Base-by-base conservation (phyloP, 2,329 filamentous ascomycete genomes). In the Eutypella sp. region DNA sequence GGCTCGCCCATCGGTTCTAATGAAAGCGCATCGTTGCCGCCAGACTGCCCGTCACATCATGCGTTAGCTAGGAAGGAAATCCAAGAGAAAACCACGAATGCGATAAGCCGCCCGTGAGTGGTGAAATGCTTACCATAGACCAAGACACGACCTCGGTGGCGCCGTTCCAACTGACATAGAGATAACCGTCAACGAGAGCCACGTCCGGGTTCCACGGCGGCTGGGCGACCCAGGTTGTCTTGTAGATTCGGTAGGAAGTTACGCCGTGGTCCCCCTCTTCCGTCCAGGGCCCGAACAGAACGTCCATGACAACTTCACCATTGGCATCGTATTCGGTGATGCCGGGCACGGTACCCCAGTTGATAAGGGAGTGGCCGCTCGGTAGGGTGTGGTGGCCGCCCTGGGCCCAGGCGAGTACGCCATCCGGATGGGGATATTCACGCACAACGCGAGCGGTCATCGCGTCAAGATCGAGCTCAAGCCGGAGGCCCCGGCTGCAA, bases 321-420 rank as follows among this genome's bases (percentile, higher is more conserved):
- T 73, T 68, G 2, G 63, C 53, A 0, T 66, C 65, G 53, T 75
- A 70, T 51, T 74, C 73, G 6, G 72, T 76, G 19, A 73, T 54
- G 3, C 70, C 71, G 0, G 72, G 72, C 16, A 70, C 67, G 0
- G 68, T 70, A 4, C 79, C 78, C 78, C 78, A 83, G 50, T 76
- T 75, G 27, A 82, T 71, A 36, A 82, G 62, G 6, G 71, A 71
- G 47, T 79, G 75, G 27, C 74, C 74, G 43, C 73, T 72, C 0
- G 74, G 69, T 0, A 83, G 67, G 5, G 78, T 54, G 51, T 84
- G 79, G 25, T 75, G 72, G 4, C 66, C 70, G 8, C 70, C 69
- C 47, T 73, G 70, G 6, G 57, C 55, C n/a, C 65, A 70, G 6
- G 69, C 68, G 48, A 73, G 71, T 38, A 59, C 55, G 42, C 56